A percentile compares a stretch with the other conserved stretches of the same genome.
These are phyloP conservation scores for Biscogniauxia mediterranea DNA, from an alignment of 2,329 filamentous ascomycete genomes.

Conservation along the genomic window DNA sequence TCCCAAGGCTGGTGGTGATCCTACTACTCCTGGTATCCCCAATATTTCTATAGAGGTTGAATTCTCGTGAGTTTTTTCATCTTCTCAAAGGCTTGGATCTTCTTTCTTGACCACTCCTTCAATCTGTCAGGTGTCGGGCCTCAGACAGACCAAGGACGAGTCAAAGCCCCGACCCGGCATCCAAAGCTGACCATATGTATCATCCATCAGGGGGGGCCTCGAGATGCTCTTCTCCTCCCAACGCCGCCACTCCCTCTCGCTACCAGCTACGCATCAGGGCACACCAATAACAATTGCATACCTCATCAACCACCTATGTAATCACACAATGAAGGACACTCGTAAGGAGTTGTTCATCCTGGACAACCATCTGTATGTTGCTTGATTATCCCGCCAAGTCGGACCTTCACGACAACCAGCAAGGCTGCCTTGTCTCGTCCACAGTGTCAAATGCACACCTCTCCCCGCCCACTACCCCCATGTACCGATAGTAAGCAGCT, in stretches of 20 bases:
- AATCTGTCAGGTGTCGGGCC: too few species aligned
- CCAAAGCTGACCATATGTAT: conserved; percentile 16
- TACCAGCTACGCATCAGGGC: conserved; percentile 63
- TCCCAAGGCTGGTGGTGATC: neutral
- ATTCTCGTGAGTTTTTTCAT: conserved; percentile 46
- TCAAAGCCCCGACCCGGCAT: conserved; percentile 9
- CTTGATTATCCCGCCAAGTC: conserved; percentile 4
- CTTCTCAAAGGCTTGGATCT: too few species aligned
- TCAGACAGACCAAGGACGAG: neutral
- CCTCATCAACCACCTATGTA: conserved; percentile 76
- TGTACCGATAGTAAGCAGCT: conserved; percentile 21
- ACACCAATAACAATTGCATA: conserved; percentile 67
- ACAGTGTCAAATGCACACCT: conserved; percentile 7
- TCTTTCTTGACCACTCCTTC: conserved; percentile 2
- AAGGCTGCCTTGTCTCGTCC: neutral
- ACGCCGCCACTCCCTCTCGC: conserved; percentile 65
- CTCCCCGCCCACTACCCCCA: conserved; percentile 12
- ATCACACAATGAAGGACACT: conserved; percentile 79
- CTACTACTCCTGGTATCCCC: conserved; percentile 13
- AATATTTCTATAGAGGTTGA: conserved; percentile 59
- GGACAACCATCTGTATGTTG: conserved; percentile 79
- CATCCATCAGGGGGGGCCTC: conserved; percentile 73
- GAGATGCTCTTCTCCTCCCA: conserved; percentile 91
- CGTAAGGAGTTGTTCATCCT: conserved; percentile 88
- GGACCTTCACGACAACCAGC: conserved; percentile 7